Evolutionary conservation across 805 yeast species (phyloP).

Genomic region (Blastobotrys parvus): DNA sequence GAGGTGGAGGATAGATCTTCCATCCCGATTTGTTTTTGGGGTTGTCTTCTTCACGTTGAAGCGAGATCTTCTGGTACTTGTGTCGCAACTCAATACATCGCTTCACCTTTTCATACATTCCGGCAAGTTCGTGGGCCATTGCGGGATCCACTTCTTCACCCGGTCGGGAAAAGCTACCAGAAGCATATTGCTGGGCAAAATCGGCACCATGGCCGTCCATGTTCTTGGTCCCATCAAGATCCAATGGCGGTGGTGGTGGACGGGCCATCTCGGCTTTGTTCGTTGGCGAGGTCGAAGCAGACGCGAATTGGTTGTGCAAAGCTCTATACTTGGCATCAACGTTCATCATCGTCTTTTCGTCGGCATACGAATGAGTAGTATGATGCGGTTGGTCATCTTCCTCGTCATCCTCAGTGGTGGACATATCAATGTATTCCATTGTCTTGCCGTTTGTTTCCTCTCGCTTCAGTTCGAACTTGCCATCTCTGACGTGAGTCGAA

Average conservation of each 20-base stretch:
- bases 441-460: neutral
- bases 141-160: conserved; percentile 24
- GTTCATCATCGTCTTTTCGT: conserved; percentile 54
- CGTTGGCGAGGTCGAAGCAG: conserved; percentile 7
- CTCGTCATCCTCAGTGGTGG: conserved; percentile 6
- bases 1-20: conserved; percentile 88
- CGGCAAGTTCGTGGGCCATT: conserved; percentile 27
- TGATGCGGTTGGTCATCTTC: neutral
- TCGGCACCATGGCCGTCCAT: neutral
- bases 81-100: conserved; percentile 64
- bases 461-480: neutral
- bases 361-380: conserved; percentile 45
- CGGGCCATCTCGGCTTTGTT: conserved; percentile 11
- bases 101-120: conserved; percentile 30
- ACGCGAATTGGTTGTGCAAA: conserved; percentile 9
- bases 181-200: conserved; percentile 19
- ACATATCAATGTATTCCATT: neutral
- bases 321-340: conserved; percentile 62
- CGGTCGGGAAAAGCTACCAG: conserved; percentile 18
- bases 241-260: conserved; percentile 13
- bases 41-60: conserved; percentile 67
- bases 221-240: conserved; percentile 2
- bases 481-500: neutral
- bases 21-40: conserved; percentile 74
- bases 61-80: conserved; percentile 61